Base-by-base conservation (phyloP, 345 rosid genomes). In the Brassica rapa region DNA sequence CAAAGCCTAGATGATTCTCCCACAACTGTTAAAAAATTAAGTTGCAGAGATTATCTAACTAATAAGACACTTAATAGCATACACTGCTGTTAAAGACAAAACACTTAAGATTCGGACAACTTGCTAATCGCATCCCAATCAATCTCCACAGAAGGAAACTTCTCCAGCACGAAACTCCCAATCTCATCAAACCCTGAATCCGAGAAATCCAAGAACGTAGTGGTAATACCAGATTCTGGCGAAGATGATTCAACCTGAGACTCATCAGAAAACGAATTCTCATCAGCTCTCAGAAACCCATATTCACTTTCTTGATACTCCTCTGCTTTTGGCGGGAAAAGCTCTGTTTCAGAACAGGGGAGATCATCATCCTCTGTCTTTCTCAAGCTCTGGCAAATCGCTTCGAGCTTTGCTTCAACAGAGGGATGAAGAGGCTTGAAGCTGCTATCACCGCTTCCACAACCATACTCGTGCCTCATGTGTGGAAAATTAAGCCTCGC, bases 341-440 rank as follows among this genome's bases (percentile, higher is more conserved):
- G 68, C 74, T 81, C 87, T 64, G 77, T 60, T 76, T 84, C 78
- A 1, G 82, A 49, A 81, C 77, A 21, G 72, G 49, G 70, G 56
- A 78, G 62, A 1, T 25, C 78, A 16, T 84, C 33, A 71, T 86
- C 83, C 87, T 87, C 87, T 85, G 84, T 88, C 67, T 49, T 49
- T 57, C 76, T 85, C 84, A 94, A 73, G 80, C 77, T 85, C 79
- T 94, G 83, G 77, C 97, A 92, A 63, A 94, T 94, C 5, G 92
- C 93, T 53, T 91, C 83, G 1, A 94, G 87, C 76, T 94, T 94
- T 2, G 98, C 97, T 6, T 92, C 89, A 9, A 94, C 97, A 0
- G 97, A 86, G 41, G 98, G 86, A 73, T 89, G 98, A 56, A 94
- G 97, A 71, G 97, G 93, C 81, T 86, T 90, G 74, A 85, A 84